phyloP scores from a whole-genome alignment of 768 basidiomycete genomes.

The Termitomyces sp. region DNA sequence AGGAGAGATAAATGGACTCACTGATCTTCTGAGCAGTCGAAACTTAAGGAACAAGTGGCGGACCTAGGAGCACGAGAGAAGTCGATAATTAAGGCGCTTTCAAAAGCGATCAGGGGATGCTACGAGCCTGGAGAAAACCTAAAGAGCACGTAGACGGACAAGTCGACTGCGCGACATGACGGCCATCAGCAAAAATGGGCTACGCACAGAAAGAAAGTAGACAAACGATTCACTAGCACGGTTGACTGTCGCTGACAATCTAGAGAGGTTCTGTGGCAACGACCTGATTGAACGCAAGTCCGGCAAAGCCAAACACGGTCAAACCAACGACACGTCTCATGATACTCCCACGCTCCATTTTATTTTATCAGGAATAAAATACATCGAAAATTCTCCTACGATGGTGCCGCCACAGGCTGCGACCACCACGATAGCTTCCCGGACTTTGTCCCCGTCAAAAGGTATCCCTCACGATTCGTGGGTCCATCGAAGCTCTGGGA shows the following conservation, averaged over 20 bases:
- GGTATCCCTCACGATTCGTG: slow-evolving; percentile 34
- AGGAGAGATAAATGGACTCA: slow-evolving; percentile 13
- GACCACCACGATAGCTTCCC: slow-evolving; percentile 62
- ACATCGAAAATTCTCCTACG: slow-evolving; percentile 9
- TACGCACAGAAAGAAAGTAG: slow-evolving; percentile 18
- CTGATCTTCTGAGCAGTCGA: slow-evolving; percentile 19
- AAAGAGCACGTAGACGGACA: background rate
- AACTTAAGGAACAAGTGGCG: slow-evolving; percentile 18
- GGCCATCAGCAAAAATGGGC: slow-evolving; percentile 1
- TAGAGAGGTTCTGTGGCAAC: slow-evolving; percentile 41
- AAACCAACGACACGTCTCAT: slow-evolving; percentile 28
- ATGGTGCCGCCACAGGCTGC: slow-evolving; percentile 33
- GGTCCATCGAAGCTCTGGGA: slow-evolving; percentile 47
- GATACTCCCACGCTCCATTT: slow-evolving; percentile 16
- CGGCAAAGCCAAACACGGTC: slow-evolving; percentile 32
- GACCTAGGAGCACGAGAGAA: slow-evolving; percentile 21
- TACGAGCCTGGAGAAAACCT: slow-evolving; percentile 24
- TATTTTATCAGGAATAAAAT: slow-evolving; percentile 4
- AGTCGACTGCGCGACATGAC: background rate
- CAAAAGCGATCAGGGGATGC: slow-evolving; percentile 23
- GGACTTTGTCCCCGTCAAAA: slow-evolving; percentile 55
- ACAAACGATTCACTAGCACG: slow-evolving; percentile 24
- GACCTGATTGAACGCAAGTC: slow-evolving; percentile 38
- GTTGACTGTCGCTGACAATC: slow-evolving; percentile 39
- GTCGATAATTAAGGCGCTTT: slow-evolving; percentile 29